Percentiles rank a stretch among this genome's conserved stretches.
phyloP scores from a whole-genome alignment of 345 rosid genomes.

The Heritiera littoralis region DNA sequence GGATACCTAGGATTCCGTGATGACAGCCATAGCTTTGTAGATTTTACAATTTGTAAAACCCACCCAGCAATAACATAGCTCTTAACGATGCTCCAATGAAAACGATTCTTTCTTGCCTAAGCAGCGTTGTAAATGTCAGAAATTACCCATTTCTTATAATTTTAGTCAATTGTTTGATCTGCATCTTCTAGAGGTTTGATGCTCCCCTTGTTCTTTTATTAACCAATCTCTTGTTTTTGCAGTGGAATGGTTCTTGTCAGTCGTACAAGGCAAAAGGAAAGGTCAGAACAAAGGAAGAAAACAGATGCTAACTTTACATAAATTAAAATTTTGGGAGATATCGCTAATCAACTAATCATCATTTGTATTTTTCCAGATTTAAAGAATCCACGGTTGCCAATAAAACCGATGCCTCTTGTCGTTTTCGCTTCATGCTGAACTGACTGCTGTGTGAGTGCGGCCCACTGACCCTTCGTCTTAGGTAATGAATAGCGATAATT shows the following conservation, averaged over 20 bases:
- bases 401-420: background rate
- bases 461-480: background rate
- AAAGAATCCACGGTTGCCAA: background rate
- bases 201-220: background rate
- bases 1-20: background rate
- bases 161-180: background rate
- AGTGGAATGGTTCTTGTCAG: background rate
- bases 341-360: background rate
- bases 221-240: background rate
- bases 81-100: background rate
- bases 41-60: background rate
- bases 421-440: background rate
- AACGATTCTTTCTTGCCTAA: background rate
- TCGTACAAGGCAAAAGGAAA: background rate
- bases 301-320: background rate
- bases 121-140: background rate
- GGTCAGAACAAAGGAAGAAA: background rate
- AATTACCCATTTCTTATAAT: background rate
- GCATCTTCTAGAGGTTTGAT: background rate
- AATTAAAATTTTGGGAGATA: background rate
- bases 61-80: background rate
- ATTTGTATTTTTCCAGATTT: background rate
- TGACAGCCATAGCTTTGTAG: background rate
- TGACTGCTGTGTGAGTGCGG: background rate
- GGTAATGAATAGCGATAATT: background rate